Conservation (phyloP, 2,329 filamentous ascomycete species). For the Diplodia mutila region DNA sequence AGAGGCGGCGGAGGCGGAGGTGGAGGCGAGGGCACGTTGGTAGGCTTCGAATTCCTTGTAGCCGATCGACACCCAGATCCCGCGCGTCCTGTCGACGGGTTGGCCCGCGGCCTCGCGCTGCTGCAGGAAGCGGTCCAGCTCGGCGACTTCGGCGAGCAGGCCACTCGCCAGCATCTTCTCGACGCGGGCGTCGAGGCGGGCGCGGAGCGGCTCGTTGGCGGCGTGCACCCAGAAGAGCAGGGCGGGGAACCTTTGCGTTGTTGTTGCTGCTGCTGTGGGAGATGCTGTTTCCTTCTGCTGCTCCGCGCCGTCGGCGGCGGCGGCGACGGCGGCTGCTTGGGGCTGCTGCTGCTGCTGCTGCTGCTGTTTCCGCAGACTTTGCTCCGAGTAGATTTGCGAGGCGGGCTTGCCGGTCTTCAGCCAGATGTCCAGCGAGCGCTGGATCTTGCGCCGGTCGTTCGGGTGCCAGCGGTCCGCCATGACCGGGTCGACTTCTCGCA, state of each 20-base stretch:
- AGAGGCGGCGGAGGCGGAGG: too few relatives aligned
- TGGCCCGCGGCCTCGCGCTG: conserved; percentile 53
- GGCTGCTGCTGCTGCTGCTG: background rate
- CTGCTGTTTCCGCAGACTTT: conserved; percentile 50
- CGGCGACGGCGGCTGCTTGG: conserved; percentile 16
- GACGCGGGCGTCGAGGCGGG: conserved; percentile 75
- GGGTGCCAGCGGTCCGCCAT: conserved; percentile 96
- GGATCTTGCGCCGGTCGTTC: conserved; percentile 87
- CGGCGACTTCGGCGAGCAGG: conserved; percentile 64
- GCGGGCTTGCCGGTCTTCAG: conserved; percentile 79
- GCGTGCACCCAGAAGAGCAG: conserved; percentile 89
- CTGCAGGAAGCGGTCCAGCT: conserved; percentile 55
- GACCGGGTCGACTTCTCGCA: conserved; percentile 79
- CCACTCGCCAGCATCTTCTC: conserved; percentile 78
- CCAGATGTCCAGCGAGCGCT: conserved; percentile 86
- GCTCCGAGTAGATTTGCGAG: conserved; percentile 85
- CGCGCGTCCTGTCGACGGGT: conserved; percentile 71
- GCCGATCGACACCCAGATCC: conserved; percentile 96
- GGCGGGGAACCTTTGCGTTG: conserved; percentile 54
- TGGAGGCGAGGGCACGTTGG: conserved; percentile 48
- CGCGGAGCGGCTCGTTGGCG: conserved; percentile 66
- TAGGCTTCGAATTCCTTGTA: conserved; percentile 89
- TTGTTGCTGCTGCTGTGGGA: background rate
- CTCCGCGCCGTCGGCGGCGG: background rate
- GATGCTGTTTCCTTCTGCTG: background rate